phyloP scores from a whole-genome alignment of 345 rosid genomes.

The Jatropha curcas region DNA sequence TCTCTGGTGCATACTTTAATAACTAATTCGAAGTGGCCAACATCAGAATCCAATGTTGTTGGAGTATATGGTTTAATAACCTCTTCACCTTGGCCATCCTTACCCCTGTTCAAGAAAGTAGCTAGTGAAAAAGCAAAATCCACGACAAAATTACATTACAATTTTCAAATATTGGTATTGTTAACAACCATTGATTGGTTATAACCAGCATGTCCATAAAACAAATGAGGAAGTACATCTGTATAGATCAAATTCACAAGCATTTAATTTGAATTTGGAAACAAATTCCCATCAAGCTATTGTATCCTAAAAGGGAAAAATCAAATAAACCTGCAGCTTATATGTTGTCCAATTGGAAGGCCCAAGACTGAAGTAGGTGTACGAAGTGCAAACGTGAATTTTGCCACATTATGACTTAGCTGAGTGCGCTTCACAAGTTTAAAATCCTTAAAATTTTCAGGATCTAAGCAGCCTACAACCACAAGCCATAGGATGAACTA shows the following conservation, averaged over 20 bases:
- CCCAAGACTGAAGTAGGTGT: conserved; percentile 77
- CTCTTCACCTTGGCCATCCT: conserved; percentile 81
- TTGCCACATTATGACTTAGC: conserved; percentile 95
- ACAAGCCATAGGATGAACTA: conserved; percentile 3
- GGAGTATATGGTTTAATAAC: conserved; percentile 96
- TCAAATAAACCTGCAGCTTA: conserved; percentile 79
- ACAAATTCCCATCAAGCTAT: neutral
- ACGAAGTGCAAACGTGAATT: conserved; percentile 80
- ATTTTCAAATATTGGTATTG: neutral
- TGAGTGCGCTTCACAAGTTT: conserved; percentile 81
- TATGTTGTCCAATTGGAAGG: conserved; percentile 96
- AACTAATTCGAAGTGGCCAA: conserved; percentile 81
- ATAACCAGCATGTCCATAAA: neutral
- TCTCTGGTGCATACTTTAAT: conserved; percentile 59
- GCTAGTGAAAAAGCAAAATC: neutral
- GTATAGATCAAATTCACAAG: neutral
- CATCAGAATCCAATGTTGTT: conserved; percentile 88
- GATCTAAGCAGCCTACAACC: conserved; percentile 67
- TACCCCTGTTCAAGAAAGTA: conserved; percentile 53
- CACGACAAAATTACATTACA: neutral
- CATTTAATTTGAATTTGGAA: neutral
- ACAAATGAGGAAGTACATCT: neutral
- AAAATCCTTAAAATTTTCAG: conserved; percentile 85
- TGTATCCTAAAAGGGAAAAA: neutral
- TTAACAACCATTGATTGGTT: neutral